Percentiles rank a stretch among this genome's conserved stretches.
Evolutionary conservation across 1,139 yeast genomes (phyloP).

Genomic region (Yamadazyma taylorii): DNA sequence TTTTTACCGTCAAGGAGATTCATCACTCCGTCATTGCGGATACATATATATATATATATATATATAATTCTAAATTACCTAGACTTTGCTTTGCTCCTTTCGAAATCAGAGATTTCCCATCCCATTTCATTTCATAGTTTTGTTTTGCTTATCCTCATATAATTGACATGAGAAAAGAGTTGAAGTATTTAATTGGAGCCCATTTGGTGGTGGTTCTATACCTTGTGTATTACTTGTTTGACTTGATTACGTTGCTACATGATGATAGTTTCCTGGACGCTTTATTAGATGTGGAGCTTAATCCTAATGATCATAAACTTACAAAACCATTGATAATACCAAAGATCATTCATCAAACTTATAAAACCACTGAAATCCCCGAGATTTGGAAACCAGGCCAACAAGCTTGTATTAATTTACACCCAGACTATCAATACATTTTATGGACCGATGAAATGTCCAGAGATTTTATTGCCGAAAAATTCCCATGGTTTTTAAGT

Average conservation of each 20-base stretch:
- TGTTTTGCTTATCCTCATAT: no score
- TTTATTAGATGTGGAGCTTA: slow-evolving; percentile 56
- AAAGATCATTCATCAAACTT: slow-evolving; percentile 90
- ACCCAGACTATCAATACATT: slow-evolving; percentile 85
- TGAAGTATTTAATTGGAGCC: slow-evolving; percentile 57
- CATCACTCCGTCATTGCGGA: no score
- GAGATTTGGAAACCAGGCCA: slow-evolving; percentile 81
- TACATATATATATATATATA: no score
- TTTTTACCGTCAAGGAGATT: no score
- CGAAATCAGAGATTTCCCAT: no score
- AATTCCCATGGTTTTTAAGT: slow-evolving; percentile 82
- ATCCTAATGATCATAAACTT: slow-evolving; percentile 41
- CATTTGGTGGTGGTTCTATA: slow-evolving; percentile 57
- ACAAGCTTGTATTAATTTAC: slow-evolving; percentile 68
- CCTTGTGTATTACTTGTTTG: slow-evolving; percentile 65
- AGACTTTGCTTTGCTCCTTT: no score
- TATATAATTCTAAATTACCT: no score
- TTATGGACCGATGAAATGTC: slow-evolving; percentile 91
- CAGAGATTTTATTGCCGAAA: slow-evolving; percentile 70
- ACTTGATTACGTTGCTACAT: slow-evolving; percentile 69
- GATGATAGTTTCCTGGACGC: slow-evolving; percentile 73
- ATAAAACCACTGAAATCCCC: slow-evolving; percentile 76
- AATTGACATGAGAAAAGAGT: slow-evolving; percentile 65
- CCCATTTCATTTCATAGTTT: no score
- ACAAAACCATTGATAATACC: slow-evolving; percentile 65